Percentiles rank a stretch among this genome's conserved stretches.
Conservation (phyloP, 768 basidiomycete genomes). For the Lactarius hatsudake region DNA sequence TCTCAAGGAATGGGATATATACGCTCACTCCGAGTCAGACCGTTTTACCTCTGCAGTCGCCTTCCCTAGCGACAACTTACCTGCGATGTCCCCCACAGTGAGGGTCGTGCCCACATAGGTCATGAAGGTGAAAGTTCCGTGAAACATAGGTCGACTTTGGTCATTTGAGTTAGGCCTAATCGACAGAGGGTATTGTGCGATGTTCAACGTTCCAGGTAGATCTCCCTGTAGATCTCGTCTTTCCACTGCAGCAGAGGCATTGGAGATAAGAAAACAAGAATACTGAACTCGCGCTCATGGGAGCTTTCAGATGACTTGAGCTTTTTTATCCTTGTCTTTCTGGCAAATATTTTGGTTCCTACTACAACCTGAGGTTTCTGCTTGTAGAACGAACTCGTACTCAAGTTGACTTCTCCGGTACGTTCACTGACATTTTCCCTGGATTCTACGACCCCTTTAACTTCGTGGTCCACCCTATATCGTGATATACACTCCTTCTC, state of each 20-base stretch:
- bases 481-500: conserved; percentile 56
- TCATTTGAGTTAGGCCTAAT: conserved; percentile 72
- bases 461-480: conserved; percentile 64
- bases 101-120: conserved; percentile 32
- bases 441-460: conserved; percentile 53
- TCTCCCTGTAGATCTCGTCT: not conserved
- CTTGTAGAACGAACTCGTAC: conserved; percentile 51
- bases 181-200: conserved; percentile 63
- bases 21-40: conserved; percentile 49
- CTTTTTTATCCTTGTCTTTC: conserved; percentile 11
- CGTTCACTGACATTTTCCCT: conserved; percentile 64
- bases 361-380: conserved; percentile 15
- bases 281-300: not conserved
- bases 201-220: conserved; percentile 80
- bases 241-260: conserved; percentile 3
- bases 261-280: not conserved
- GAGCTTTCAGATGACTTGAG: conserved; percentile 4
- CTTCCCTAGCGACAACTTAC: conserved; percentile 63
- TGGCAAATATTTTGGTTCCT: not conserved
- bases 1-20: conserved; percentile 35
- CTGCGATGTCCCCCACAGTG: conserved; percentile 54
- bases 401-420: conserved; percentile 52
- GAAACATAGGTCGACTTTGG: conserved; percentile 65
- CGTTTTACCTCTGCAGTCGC: conserved; percentile 78
- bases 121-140: conserved; percentile 37